A percentile compares a stretch with the other conserved stretches of the same genome.
These are phyloP conservation scores for Cyberlindnera samutprakarnensis DNA, from an alignment of 805 yeast species.

Conservation along the genomic window DNA sequence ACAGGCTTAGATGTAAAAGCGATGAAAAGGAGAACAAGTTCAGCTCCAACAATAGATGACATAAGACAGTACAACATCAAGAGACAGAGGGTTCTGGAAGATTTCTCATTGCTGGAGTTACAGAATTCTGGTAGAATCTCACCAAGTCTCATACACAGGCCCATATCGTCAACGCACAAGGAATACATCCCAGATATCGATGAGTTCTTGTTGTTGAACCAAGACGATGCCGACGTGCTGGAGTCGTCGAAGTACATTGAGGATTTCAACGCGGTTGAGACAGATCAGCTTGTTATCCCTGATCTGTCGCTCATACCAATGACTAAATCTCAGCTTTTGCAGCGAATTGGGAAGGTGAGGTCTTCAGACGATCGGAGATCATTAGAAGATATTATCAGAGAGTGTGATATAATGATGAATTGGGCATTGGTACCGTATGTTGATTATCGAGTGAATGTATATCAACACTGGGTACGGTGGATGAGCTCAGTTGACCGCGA, in stretches of 20 bases:
- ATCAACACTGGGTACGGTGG: conserved; percentile 24
- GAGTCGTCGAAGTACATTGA: conserved; percentile 10
- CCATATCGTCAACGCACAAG: conserved; percentile 3
- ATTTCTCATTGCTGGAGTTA: conserved; percentile 24
- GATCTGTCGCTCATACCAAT: conserved; percentile 2
- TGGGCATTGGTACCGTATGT: conserved; percentile 24
- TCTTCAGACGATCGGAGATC: no score
- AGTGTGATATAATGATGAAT: conserved; percentile 9
- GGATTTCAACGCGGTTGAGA: conserved; percentile 1
- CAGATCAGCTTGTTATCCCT: conserved; percentile 7
- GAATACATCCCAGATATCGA: conserved; percentile 17
- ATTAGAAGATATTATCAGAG: no score
- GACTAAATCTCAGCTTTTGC: conserved; percentile 1
- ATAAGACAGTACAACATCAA: conserved; percentile 25
- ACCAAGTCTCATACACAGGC: conserved; percentile 5
- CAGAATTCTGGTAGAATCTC: conserved; percentile 1
- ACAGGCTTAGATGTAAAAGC: neutral
- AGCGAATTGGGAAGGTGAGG: no score
- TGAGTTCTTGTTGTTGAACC: conserved; percentile 16
- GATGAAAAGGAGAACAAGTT: conserved; percentile 11
- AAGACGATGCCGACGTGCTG: conserved; percentile 16
- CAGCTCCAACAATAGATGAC: conserved; percentile 17
- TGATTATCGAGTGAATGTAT: conserved; percentile 15
- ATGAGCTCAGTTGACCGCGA: no score
- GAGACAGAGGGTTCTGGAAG: conserved; percentile 25